Percentiles rank a stretch among this genome's conserved stretches.
These are phyloP conservation scores for Colletotrichum sp. DNA, from an alignment of 2,329 filamentous ascomycete genomes.

Conservation along the genomic window DNA sequence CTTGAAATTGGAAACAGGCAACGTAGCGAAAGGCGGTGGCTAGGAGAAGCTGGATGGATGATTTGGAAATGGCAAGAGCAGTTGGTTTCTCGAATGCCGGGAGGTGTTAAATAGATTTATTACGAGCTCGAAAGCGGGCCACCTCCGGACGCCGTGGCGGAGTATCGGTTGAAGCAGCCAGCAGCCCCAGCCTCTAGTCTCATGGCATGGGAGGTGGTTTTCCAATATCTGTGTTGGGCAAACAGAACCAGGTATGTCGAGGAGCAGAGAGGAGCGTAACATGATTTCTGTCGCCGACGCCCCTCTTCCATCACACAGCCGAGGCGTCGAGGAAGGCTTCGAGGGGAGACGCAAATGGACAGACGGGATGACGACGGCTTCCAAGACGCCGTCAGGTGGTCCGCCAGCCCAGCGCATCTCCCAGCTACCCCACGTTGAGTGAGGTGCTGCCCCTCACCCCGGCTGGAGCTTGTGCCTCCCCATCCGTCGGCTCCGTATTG, in stretches of 20 bases:
- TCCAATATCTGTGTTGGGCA: not conserved
- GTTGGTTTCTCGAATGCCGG: not conserved
- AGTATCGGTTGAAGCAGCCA: not conserved
- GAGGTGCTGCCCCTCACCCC: constrained; percentile 7
- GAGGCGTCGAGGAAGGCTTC: not conserved
- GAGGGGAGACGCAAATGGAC: not conserved
- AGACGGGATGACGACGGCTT: not conserved
- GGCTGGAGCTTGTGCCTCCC: not conserved
- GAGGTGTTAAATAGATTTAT: constrained; percentile 9
- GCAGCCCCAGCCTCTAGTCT: not conserved
- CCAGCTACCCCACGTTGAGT: constrained; percentile 9
- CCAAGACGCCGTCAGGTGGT: not conserved
- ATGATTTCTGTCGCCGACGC: not conserved
- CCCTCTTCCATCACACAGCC: not conserved
- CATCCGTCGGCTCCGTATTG: not conserved
- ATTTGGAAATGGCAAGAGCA: not conserved
- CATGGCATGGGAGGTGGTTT: not conserved
- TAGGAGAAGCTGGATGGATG: not conserved
- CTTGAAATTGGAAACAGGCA: not conserved
- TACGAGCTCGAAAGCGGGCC: constrained; percentile 7
- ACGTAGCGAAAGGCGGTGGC: not conserved
- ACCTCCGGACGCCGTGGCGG: not conserved
- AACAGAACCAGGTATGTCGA: not conserved
- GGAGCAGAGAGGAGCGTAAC: not conserved
- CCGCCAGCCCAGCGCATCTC: not conserved